Conservation (phyloP, 352 stramenopile genomes). For the Globisporangium mamillatum region DNA sequence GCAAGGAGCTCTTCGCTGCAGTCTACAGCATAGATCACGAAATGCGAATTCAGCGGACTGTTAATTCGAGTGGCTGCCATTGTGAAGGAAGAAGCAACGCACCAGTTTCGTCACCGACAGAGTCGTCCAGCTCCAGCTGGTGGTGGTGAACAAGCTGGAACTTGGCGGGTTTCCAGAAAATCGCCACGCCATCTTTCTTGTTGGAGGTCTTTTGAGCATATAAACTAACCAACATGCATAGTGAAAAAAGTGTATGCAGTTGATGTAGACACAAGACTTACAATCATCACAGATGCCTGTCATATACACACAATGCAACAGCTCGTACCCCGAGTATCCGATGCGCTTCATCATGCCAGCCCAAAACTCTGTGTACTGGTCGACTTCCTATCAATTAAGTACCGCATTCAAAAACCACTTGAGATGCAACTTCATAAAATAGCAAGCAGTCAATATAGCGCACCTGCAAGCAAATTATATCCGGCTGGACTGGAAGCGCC, state of each 20-base stretch:
- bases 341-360: constrained; percentile 43
- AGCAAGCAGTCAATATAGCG: neutral
- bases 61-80: neutral
- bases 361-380: constrained; percentile 80
- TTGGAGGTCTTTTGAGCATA: constrained; percentile 66
- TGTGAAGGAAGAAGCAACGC: neutral
- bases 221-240: constrained; percentile 23
- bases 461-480: constrained; percentile 81
- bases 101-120: constrained; percentile 56
- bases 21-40: constrained; percentile 24
- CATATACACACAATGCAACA: neutral
- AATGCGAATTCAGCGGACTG: neutral
- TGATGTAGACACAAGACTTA: neutral
- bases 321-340: constrained; percentile 60
- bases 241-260: neutral
- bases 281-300: neutral
- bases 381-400: constrained; percentile 56
- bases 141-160: constrained; percentile 42
- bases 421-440: neutral
- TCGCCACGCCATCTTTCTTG: constrained; percentile 68
- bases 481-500: constrained; percentile 52
- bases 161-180: constrained; percentile 66
- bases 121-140: constrained; percentile 46
- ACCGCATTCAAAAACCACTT: neutral
- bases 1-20: constrained; percentile 49